A percentile compares a stretch with the other conserved stretches of the same genome.
These are phyloP conservation scores for Tricharina praecox DNA, from an alignment of 495 filamentous ascomycete species.

Conservation along the genomic window DNA sequence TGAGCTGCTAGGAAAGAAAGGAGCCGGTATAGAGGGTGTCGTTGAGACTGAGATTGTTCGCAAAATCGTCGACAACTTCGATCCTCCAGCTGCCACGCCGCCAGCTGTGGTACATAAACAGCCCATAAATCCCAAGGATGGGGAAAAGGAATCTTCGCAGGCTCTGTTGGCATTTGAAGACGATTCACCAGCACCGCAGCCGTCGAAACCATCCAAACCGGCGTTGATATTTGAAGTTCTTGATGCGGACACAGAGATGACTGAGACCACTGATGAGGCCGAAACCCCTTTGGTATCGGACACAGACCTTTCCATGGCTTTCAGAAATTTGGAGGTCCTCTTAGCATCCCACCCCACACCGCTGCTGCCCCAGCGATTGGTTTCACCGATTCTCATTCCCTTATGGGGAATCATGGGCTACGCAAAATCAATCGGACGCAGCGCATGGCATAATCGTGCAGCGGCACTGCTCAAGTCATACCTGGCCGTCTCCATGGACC, in stretches of 20 bases:
- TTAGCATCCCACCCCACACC: conserved; percentile 42
- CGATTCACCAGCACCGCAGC: neutral
- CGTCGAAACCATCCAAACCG: neutral
- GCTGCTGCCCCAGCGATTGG: conserved; percentile 37
- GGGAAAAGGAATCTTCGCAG: conserved; percentile 7
- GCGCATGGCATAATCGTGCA: conserved; percentile 12
- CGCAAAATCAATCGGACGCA: conserved; percentile 22
- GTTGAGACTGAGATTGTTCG: conserved; percentile 40
- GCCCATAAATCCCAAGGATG: neutral
- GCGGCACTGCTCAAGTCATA: conserved; percentile 12
- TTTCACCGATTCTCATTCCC: conserved; percentile 38
- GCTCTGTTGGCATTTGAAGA: conserved; percentile 18
- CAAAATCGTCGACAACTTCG: conserved; percentile 34
- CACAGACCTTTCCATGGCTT: conserved; percentile 21
- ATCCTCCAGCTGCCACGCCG: conserved; percentile 22
- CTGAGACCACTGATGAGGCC: neutral
- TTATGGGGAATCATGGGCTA: conserved; percentile 41
- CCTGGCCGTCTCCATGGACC: neutral
- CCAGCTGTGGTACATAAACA: neutral
- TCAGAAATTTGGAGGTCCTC: conserved; percentile 34
- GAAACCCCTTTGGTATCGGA: conserved; percentile 15
- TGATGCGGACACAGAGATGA: neutral
- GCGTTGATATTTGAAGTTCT: conserved; percentile 7
- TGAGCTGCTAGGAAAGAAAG: conserved; percentile 41
- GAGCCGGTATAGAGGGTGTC: conserved; percentile 33